Base-by-base conservation (phyloP, 495 filamentous ascomycete species). In the Trichoderma reesei region DNA sequence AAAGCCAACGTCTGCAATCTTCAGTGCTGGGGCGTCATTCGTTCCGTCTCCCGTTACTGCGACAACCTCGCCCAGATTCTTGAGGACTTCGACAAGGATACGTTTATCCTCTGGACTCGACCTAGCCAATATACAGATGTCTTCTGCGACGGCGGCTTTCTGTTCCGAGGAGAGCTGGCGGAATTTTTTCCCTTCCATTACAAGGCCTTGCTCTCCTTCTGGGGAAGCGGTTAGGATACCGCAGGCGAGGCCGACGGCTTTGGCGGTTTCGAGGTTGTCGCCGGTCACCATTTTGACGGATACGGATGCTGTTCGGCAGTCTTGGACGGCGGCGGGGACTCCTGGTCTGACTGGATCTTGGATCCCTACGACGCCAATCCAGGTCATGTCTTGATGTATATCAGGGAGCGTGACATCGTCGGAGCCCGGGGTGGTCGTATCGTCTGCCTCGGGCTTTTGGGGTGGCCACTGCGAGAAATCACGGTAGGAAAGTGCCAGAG, bases 41-140 rank as follows among this genome's bases (percentile, higher is more conserved):
- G 91, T 95, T 37, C 91, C 92, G 73, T 96, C 91, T 63, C 92
- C 92, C 66, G 91, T 96, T 20, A 97, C 92, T 44, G 92, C 92
- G 60, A 96, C 92, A 18, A 89, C 96, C 73, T 96, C 91, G 13
- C 91, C 90, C 26, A 93, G 78, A 64, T 88, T 88, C 74, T 92
- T 92, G 38, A 96, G 82, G 41, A 84, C 81, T 66, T 83, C 85
- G 33, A 96, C 92, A 38, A 96, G 80, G 36, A 86, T 87, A 61
- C 88, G 82, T 74, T 95, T 95, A 70, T 95, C 90, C 14, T 90
- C 88, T 1, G 90, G 90, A 62, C 86, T 91, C 1, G 90, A 95
- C 48, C 91, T 82, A 37, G 91, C 91, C 63, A 96, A 84, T 5
- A 96, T 90, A 70, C 90, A 89, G 10, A 96, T 78, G 48, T 83